Percentiles rank a stretch among this genome's conserved stretches.
Conservation (phyloP, 345 rosid genomes). For the Bretschneidera sinensis region DNA sequence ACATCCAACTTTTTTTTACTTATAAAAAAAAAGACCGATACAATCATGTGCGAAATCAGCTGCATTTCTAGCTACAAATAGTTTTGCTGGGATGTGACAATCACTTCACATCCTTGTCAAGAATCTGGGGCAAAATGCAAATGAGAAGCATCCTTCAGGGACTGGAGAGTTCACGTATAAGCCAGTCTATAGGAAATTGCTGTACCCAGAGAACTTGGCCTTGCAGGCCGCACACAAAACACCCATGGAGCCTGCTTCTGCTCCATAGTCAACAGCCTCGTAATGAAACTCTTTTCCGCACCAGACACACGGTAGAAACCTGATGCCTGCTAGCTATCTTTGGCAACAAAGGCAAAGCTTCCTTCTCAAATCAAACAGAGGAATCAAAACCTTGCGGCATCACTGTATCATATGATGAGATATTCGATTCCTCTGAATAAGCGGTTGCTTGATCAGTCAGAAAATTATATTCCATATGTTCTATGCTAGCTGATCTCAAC, state of each 20-base stretch:
- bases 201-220: conserved; percentile 33
- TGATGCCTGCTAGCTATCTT: conserved; percentile 27
- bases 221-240: conserved; percentile 41
- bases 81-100: too few species aligned
- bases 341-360: conserved; percentile 41
- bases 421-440: conserved; percentile 23
- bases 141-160: conserved; percentile 10
- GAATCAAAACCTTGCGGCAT: conserved; percentile 28
- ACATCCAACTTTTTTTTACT: too few species aligned
- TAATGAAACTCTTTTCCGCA: conserved; percentile 38
- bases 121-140: too few species aligned
- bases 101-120: too few species aligned
- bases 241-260: conserved; percentile 24
- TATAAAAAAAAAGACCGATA: too few species aligned
- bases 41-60: too few species aligned
- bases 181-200: conserved; percentile 20
- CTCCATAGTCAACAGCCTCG: conserved; percentile 25
- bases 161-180: conserved; percentile 8
- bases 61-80: too few species aligned
- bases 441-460: conserved; percentile 22
- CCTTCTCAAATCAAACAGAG: conserved; percentile 41
- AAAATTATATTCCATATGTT: conserved; percentile 39
- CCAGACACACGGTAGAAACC: conserved; percentile 33
- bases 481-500: conserved; percentile 25
- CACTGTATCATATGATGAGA: conserved; percentile 26